Evolutionary conservation across 1,284 basidiomycete species (phyloP), one percentile per base, ranked within the genome.

Genomic region (Leccinum solheimii): DNA sequence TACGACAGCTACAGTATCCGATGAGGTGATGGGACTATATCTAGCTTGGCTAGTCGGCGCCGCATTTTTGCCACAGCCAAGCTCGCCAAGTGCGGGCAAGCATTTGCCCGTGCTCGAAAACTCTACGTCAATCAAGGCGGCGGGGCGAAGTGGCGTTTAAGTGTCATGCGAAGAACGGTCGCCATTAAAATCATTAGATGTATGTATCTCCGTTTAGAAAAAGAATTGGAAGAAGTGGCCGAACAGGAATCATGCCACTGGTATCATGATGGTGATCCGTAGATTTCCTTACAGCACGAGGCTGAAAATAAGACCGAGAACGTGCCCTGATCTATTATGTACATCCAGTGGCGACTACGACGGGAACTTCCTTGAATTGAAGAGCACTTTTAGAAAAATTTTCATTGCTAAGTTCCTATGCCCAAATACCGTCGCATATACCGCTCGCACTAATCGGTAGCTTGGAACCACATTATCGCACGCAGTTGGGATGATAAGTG

Each of bases 31-130:
- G 79, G 96, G 94, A 3, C 80, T 86, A 70, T 99, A 99, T 77
- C 78, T 99, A n/a, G 86, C 95, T 11, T 99, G 97, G 97, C 82
- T 99, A 21, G 84, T 98, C 40, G 85, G 85, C 14, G 94, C 92
- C 6, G 92, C 82, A 5, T 99, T 98, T 81, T 79, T 99, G 64
- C 88, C 92, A 9, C 53, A 75, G n/a, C 92, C 91, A 9, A 76
- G 80, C 10, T 64, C 66, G 5, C 50, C 65, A 2, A 67, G 69
- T 3, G 73, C 80, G 19, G 73, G 78, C 61, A 83, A 81, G 23
- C 23, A 26, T 21, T 69, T 90, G 43, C 87, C 89, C 30, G 60
- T 66, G 63, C 62, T 82, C 48, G 72, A 54, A 32, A 68, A 72
- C 26, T 70, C 68, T 3, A 58, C 67, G 23, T 66, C 66, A 6